phyloP scores from a whole-genome alignment of 1,139 yeast genomes.

The Geotrichum reessii region DNA sequence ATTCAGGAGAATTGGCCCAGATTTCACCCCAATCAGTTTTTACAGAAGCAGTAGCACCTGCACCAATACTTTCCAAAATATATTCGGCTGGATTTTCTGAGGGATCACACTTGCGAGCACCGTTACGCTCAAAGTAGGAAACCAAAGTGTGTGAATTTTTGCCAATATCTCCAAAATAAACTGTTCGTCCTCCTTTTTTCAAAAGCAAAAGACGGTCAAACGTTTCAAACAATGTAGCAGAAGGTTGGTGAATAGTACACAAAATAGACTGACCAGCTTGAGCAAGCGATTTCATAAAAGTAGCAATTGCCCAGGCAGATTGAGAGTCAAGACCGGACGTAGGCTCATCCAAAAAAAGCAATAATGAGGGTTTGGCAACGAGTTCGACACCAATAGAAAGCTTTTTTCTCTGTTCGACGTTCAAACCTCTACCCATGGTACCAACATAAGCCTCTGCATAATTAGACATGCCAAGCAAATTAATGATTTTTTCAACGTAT shows the following conservation, averaged over 20 bases:
- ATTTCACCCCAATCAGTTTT: constrained; percentile 56
- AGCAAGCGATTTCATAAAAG: constrained; percentile 56
- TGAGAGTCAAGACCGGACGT: constrained; percentile 88
- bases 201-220: constrained; percentile 67
- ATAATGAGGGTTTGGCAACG: constrained; percentile 77
- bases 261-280: constrained; percentile 72
- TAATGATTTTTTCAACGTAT: constrained; percentile 54
- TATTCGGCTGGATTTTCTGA: constrained; percentile 73
- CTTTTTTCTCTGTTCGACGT: constrained; percentile 79
- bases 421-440: constrained; percentile 61
- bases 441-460: constrained; percentile 60
- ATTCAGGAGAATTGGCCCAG: constrained; percentile 55
- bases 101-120: constrained; percentile 55
- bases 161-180: constrained; percentile 74
- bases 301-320: constrained; percentile 62
- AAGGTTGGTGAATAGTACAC: constrained; percentile 77
- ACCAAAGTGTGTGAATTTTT: constrained; percentile 52
- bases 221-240: constrained; percentile 64
- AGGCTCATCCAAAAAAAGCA: constrained; percentile 81
- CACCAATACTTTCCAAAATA: constrained; percentile 71
- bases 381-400: constrained; percentile 78
- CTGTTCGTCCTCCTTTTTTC: constrained; percentile 68
- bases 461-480: constrained; percentile 49
- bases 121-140: constrained; percentile 61
- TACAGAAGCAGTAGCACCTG: constrained; percentile 66